These are phyloP conservation scores for Blastobotrys robertii DNA, from an alignment of 805 yeast species.

Conservation along the genomic window DNA sequence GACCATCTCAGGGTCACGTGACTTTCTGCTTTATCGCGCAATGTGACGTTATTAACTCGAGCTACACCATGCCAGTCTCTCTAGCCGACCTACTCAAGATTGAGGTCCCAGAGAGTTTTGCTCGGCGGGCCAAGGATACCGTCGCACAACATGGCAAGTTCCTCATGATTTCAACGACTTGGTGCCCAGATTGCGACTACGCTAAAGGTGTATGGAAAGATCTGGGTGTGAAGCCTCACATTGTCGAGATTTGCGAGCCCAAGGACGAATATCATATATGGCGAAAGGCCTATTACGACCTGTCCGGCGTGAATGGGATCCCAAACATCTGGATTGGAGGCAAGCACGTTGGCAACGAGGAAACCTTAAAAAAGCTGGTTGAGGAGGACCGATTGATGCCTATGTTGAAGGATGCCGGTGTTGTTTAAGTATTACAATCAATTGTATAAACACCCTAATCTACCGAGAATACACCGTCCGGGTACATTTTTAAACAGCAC, in stretches of 20 bases:
- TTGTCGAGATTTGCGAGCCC: constrained; percentile 53
- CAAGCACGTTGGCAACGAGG: constrained; percentile 47
- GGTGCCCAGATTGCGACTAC: constrained; percentile 76
- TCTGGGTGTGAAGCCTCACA: constrained; percentile 40
- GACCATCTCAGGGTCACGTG: no score
- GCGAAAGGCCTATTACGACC: constrained; percentile 43
- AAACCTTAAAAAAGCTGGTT: constrained; percentile 15
- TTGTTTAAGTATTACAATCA: constrained; percentile 16
- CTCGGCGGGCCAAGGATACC: constrained; percentile 35
- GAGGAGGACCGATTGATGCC: constrained; percentile 14
- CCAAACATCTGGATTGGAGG: constrained; percentile 60
- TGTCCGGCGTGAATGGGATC: constrained; percentile 57
- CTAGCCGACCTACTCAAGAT: no score
- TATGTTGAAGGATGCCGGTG: constrained; percentile 9
- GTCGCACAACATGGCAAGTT: constrained; percentile 35
- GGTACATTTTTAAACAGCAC: not conserved
- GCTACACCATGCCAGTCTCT: no score
- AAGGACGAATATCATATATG: constrained; percentile 28
- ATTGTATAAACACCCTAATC: no score
- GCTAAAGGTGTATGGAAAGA: constrained; percentile 46
- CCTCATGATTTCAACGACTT: constrained; percentile 55
- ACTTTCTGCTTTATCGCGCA: no score
- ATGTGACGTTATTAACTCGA: no score
- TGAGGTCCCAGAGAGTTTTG: no score
- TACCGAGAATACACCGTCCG: not conserved